A percentile compares a stretch with the other conserved stretches of the same genome.
These are phyloP conservation scores for Alternaria triticina DNA, from an alignment of 2,329 filamentous ascomycete species.

Conservation along the genomic window DNA sequence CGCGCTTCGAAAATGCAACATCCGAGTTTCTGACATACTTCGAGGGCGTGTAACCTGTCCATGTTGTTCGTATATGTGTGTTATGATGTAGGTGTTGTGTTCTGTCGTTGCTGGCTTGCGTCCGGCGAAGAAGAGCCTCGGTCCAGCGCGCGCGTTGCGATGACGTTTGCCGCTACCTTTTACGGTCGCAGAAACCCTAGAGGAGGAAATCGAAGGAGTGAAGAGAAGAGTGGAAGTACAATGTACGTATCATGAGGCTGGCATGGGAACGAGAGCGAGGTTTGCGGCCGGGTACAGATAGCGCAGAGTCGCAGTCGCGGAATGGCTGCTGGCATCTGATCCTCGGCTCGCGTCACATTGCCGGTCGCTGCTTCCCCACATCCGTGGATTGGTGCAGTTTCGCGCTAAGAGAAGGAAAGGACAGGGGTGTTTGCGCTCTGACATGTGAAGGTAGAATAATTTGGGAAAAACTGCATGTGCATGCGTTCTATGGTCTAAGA, in stretches of 20 bases:
- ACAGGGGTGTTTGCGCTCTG: conserved; percentile 22
- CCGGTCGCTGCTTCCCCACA: conserved; percentile 42
- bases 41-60: conserved; percentile 43
- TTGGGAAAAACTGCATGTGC: conserved; percentile 21
- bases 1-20: not conserved
- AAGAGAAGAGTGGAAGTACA: not conserved
- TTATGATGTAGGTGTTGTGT: not conserved
- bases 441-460: conserved; percentile 34
- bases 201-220: not conserved
- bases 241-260: conserved; percentile 13
- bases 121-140: conserved; percentile 28
- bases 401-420: conserved; percentile 18
- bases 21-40: conserved; percentile 22
- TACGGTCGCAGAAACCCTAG: not conserved
- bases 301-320: conserved; percentile 22
- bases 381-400: conserved; percentile 16
- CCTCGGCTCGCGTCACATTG: conserved; percentile 46
- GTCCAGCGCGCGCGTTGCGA: conserved; percentile 23
- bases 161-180: conserved; percentile 22
- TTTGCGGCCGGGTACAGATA: conserved; percentile 19
- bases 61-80: conserved; percentile 21
- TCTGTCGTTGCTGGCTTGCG: conserved; percentile 9
- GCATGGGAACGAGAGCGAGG: conserved; percentile 10
- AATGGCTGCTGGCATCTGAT: conserved; percentile 28
- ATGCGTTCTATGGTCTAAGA: not conserved